A percentile compares a stretch with the other conserved stretches of the same genome.
phyloP scores from a whole-genome alignment of 2,329 filamentous ascomycete genomes.

The Claviceps sp. region DNA sequence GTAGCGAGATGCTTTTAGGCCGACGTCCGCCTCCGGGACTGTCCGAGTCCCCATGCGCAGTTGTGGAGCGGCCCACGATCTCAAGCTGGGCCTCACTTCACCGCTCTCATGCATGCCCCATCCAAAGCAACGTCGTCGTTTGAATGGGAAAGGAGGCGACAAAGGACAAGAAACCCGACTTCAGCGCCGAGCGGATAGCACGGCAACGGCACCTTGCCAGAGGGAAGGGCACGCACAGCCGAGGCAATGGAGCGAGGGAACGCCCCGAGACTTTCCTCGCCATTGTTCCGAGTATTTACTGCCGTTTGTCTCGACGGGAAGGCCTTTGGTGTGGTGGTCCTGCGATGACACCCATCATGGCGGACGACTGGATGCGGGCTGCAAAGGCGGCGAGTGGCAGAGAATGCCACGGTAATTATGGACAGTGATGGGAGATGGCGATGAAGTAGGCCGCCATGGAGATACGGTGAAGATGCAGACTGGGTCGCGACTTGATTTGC shows the following conservation, averaged over 20 bases:
- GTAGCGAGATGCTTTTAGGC: neutral
- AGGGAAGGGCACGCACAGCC: neutral
- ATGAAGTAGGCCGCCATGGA: neutral
- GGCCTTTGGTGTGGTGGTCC: slow-evolving; percentile 17
- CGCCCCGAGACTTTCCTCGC: slow-evolving; percentile 19
- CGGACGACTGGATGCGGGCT: neutral
- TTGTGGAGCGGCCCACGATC: neutral
- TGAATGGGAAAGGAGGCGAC: neutral
- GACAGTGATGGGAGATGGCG: neutral
- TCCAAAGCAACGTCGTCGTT: neutral
- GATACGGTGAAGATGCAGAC: neutral
- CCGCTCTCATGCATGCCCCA: neutral
- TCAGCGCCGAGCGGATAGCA: neutral
- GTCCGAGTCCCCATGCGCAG: neutral
- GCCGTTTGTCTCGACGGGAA: slow-evolving; percentile 17
- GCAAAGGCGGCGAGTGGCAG: neutral
- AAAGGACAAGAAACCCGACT: neutral
- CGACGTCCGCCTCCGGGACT: slow-evolving; percentile 3
- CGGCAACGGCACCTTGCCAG: neutral
- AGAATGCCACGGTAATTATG: too few relatives aligned
- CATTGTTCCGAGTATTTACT: slow-evolving; percentile 28
- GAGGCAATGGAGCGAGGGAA: neutral
- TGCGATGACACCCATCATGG: slow-evolving; percentile 19
- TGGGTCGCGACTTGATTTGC: neutral
- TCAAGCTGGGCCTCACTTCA: neutral